Percentiles rank a stretch among this genome's conserved stretches.
phyloP scores from a whole-genome alignment of 768 basidiomycete genomes.

The Cantharellus anzutake region DNA sequence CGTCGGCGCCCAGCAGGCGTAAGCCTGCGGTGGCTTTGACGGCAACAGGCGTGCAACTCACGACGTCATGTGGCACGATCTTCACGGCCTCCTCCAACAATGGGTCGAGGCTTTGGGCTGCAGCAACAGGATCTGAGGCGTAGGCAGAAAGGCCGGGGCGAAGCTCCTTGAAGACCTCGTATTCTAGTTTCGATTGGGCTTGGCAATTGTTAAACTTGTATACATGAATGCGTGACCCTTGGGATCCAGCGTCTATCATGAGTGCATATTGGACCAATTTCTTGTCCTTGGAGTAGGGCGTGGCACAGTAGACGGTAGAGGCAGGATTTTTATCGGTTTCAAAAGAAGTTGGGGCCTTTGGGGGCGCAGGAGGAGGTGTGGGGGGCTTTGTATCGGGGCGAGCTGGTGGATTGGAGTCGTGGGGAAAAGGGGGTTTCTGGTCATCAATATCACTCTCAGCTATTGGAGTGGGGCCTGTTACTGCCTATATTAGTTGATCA shows the following conservation, averaged over 20 bases:
- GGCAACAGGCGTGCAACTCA: slow-evolving; percentile 64
- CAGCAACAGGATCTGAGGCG: slow-evolving; percentile 36
- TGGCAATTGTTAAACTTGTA: slow-evolving; percentile 96
- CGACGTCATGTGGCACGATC: slow-evolving; percentile 50
- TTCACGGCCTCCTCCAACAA: slow-evolving; percentile 64
- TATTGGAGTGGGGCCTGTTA: slow-evolving; percentile 24
- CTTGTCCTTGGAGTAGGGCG: slow-evolving; percentile 27
- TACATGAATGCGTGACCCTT: slow-evolving; percentile 90
- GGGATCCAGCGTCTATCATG: slow-evolving; percentile 97
- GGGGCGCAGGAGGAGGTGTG: background rate
- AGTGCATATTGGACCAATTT: slow-evolving; percentile 78
- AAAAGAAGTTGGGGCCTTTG: slow-evolving; percentile 24
- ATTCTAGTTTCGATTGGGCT: slow-evolving; percentile 60
- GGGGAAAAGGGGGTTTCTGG: slow-evolving; percentile 10
- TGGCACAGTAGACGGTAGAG: slow-evolving; percentile 52
- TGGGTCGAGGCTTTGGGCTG: slow-evolving; percentile 59
- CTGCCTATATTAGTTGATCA: background rate
- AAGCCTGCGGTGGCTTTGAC: slow-evolving; percentile 90
- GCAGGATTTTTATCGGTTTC: slow-evolving; percentile 57
- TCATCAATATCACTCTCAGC: slow-evolving; percentile 5
- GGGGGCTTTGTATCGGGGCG: slow-evolving; percentile 4
- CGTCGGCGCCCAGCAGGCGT: slow-evolving; percentile 39
- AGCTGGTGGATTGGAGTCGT: slow-evolving; percentile 4
- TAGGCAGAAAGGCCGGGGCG: slow-evolving; percentile 63
- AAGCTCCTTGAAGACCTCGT: slow-evolving; percentile 76